phyloP scores from a whole-genome alignment of 2,329 filamentous ascomycete species.

The Keithomyces neogunnii region DNA sequence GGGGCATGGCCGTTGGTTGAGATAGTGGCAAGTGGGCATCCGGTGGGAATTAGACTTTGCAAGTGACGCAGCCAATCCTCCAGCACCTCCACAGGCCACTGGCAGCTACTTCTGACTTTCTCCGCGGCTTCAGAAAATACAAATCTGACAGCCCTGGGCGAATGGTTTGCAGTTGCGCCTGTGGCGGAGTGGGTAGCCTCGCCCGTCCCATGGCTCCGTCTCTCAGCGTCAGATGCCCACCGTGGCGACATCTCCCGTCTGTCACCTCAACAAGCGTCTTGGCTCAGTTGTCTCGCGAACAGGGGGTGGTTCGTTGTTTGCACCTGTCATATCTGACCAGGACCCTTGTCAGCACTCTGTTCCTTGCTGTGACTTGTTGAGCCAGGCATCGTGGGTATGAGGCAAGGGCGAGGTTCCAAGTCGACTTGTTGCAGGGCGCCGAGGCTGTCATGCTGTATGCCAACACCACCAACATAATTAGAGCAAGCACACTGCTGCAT shows the following conservation, averaged over 20 bases:
- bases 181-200: background rate
- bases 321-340: background rate
- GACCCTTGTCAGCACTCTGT: background rate
- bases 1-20: background rate
- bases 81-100: background rate
- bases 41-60: slow-evolving; percentile 2
- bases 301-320: background rate
- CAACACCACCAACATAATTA: too few species aligned
- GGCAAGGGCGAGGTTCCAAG: too few species aligned
- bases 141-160: background rate
- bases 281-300: background rate
- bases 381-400: background rate
- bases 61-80: background rate
- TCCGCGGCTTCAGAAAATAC: background rate
- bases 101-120: background rate
- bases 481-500: too few species aligned
- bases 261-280: background rate
- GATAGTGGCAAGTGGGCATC: background rate
- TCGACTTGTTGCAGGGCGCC: too few species aligned
- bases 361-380: background rate
- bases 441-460: too few species aligned
- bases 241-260: background rate
- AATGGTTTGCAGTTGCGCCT: background rate
- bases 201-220: background rate
- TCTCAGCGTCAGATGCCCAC: background rate